Percentiles rank a stretch among this genome's conserved stretches.
These are phyloP conservation scores for Nemania sp. DNA, from an alignment of 2,329 filamentous ascomycete genomes.

Conservation along the genomic window DNA sequence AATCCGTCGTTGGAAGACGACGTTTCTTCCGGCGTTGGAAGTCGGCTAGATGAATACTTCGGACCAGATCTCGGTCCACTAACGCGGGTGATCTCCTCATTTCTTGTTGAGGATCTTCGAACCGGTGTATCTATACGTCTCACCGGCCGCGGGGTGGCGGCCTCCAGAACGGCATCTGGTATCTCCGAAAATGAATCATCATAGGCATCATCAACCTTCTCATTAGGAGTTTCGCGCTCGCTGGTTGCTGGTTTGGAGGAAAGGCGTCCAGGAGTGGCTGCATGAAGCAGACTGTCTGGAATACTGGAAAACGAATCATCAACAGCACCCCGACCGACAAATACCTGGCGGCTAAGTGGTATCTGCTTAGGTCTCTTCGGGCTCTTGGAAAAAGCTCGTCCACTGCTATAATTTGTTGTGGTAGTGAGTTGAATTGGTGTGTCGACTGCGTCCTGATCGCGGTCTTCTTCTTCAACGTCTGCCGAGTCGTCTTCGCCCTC, in stretches of 20 bases:
- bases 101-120: constrained; percentile 10
- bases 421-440: constrained; percentile 9
- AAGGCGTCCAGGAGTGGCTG: constrained; percentile 38
- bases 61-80: constrained; percentile 43
- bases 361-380: constrained; percentile 41
- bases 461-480: constrained; percentile 10
- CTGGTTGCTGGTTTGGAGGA: constrained; percentile 28
- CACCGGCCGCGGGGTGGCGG: constrained; percentile 49
- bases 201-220: constrained; percentile 45
- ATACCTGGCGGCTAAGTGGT: constrained; percentile 42
- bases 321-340: constrained; percentile 39
- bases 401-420: constrained; percentile 13
- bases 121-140: constrained; percentile 20
- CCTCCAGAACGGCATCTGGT: constrained; percentile 53
- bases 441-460: constrained; percentile 13
- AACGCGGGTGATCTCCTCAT: constrained; percentile 29
- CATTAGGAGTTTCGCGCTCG: constrained; percentile 26
- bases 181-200: constrained; percentile 63
- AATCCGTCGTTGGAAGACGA: constrained; percentile 44
- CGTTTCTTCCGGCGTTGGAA: constrained; percentile 58
- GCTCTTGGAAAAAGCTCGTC: constrained; percentile 36
- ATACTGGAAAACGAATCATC: constrained; percentile 43
- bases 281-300: constrained; percentile 40
- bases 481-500: constrained; percentile 23
- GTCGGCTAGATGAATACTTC: constrained; percentile 44